phyloP scores from a whole-genome alignment of 208 protist genomes.

The Acanthamoeba healyi region DNA sequence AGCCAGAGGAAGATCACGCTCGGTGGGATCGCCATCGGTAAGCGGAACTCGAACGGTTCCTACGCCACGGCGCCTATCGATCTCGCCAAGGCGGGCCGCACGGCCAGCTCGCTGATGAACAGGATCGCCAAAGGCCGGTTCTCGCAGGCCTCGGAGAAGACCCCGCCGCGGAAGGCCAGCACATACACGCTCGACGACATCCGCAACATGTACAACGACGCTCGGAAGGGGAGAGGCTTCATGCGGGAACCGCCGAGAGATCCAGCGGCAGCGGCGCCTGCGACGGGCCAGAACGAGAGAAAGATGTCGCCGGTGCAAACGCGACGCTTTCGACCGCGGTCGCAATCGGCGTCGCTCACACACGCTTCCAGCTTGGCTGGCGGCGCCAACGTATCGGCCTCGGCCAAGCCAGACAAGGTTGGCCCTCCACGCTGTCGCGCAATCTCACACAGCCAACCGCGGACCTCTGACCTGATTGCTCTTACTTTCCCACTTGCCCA shows the following conservation, averaged over 20 bases:
- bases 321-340: constrained; percentile 4
- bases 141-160: not conserved
- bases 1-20: not conserved
- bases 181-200: constrained; percentile 6
- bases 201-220: not conserved
- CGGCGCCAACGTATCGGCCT: not conserved
- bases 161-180: not conserved
- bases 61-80: not conserved
- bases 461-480: no score
- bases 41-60: not conserved
- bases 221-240: not conserved
- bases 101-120: constrained; percentile 13
- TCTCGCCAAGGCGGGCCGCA: constrained; percentile 8
- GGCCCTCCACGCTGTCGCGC: not conserved
- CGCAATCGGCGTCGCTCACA: not conserved
- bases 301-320: not conserved
- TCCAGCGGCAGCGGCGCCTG: not conserved
- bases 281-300: not conserved
- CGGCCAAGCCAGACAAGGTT: constrained; percentile 3
- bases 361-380: not conserved
- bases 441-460: no score
- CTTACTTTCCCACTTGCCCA: not conserved
- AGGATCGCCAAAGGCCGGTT: constrained; percentile 35
- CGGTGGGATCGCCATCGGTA: not conserved
- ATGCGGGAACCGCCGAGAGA: not conserved